These are phyloP conservation scores for Fusarium tupiense DNA, from an alignment of 2,329 filamentous ascomycete genomes.

Conservation along the genomic window DNA sequence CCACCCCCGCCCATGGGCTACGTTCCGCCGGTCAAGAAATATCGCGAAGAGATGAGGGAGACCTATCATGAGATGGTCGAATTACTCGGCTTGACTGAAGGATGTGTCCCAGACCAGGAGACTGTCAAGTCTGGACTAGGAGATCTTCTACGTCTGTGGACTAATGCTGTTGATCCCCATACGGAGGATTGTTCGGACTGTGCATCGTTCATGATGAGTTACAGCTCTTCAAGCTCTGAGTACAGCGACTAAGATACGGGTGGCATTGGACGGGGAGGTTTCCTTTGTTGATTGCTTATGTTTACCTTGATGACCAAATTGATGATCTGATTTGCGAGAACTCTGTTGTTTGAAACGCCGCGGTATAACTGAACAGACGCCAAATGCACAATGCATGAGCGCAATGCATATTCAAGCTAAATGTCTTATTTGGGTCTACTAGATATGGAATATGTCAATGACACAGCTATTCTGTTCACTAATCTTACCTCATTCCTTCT, in stretches of 20 bases:
- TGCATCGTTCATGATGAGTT: not conserved
- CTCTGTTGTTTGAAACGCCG: not conserved
- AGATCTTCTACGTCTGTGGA: not conserved
- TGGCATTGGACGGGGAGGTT: no score
- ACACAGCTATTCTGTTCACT: not conserved
- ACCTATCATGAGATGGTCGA: not conserved
- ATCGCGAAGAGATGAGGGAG: not conserved
- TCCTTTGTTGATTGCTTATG: not conserved
- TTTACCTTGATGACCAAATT: not conserved
- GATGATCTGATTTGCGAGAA: not conserved
- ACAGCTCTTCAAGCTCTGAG: not conserved
- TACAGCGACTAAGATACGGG: not conserved
- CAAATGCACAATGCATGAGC: no score
- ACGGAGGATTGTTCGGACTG: not conserved
- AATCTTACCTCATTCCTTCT: not conserved
- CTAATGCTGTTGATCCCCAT: not conserved
- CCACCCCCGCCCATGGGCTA: no score
- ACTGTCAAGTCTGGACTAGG: not conserved
- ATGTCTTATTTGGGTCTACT: no score
- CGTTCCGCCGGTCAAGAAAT: not conserved
- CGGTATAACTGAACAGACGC: not conserved
- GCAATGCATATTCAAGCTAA: not conserved
- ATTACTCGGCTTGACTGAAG: not conserved
- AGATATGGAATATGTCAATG: rapidly evolving
- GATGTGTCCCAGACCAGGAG: not conserved